Conservation (phyloP, 345 rosid genomes). For the Pistacia integerrima region DNA sequence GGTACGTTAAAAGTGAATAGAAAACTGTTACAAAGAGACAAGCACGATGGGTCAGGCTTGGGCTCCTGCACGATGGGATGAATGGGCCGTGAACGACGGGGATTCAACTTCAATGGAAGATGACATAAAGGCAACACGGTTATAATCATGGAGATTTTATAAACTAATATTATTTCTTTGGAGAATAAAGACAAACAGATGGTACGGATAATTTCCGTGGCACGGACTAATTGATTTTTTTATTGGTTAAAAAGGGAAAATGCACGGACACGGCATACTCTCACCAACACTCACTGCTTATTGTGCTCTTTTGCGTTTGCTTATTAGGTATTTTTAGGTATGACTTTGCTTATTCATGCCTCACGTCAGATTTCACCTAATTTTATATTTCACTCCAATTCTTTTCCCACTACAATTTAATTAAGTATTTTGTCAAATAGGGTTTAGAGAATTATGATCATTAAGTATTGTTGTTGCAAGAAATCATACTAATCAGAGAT, state of each 20-base stretch:
- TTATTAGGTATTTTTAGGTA: neutral
- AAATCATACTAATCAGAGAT: no score
- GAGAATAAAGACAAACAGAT: neutral
- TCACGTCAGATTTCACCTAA: neutral
- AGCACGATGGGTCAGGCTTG: no score
- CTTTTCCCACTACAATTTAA: no score
- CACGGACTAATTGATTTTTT: neutral
- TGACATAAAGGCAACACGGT: neutral
- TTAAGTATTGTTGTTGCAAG: no score
- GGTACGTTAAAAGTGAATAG: neutral
- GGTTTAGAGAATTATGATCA: no score
- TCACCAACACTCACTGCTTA: neutral
- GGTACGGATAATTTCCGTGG: slow-evolving; percentile 21
- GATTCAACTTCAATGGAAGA: slow-evolving; percentile 7
- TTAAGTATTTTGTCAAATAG: no score
- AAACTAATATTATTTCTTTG: neutral
- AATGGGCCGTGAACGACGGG: neutral
- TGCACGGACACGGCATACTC: neutral
- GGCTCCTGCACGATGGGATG: neutral
- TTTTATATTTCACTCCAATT: no score
- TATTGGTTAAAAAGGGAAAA: neutral
- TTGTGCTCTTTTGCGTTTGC: neutral
- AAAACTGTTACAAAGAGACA: no score
- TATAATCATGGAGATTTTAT: no score
- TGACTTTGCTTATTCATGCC: slow-evolving; percentile 4